Conservation (phyloP, 2,329 filamentous ascomycete species). For the Didymella arachidicola region DNA sequence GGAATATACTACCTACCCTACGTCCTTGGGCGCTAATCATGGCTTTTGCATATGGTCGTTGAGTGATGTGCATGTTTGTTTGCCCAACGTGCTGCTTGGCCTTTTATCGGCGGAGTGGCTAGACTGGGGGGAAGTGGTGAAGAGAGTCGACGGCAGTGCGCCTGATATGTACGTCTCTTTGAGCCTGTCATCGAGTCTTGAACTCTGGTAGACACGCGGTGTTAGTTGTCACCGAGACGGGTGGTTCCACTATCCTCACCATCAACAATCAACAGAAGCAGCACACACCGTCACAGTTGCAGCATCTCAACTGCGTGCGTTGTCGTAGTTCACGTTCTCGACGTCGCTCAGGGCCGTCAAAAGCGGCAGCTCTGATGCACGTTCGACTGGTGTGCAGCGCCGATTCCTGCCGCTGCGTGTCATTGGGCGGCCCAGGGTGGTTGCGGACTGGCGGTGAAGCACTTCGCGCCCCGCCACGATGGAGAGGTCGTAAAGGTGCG, state of each 20-base stretch:
- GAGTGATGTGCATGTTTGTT: not conserved
- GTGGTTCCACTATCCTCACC: not conserved
- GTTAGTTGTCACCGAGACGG: constrained; percentile 4
- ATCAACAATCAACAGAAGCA: not conserved
- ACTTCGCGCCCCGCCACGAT: constrained; percentile 21
- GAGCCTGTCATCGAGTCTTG: constrained; percentile 17
- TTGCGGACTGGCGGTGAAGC: constrained; percentile 43
- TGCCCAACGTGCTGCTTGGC: constrained; percentile 7
- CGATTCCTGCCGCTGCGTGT: constrained; percentile 30
- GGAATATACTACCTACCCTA: constrained; percentile 21
- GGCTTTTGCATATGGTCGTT: constrained; percentile 12
- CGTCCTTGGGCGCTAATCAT: constrained; percentile 15
- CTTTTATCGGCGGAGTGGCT: constrained; percentile 11
- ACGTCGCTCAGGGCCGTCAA: constrained; percentile 13
- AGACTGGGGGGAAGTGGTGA: constrained; percentile 11
- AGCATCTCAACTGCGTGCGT: constrained; percentile 35
- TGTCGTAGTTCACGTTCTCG: constrained; percentile 30
- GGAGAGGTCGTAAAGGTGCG: constrained; percentile 9
- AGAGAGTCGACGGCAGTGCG: constrained; percentile 9
- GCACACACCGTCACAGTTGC: constrained; percentile 14
- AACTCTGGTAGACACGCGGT: constrained; percentile 9
- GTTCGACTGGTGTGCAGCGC: constrained; percentile 29
- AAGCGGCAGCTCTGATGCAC: constrained; percentile 30
- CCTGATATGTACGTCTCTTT: constrained; percentile 13
- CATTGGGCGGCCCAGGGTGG: constrained; percentile 24